Percentiles rank a stretch among this genome's conserved stretches.
Evolutionary conservation across 192 early-diverging fungal species (phyloP).

Genomic region (Coemansia sp.): DNA sequence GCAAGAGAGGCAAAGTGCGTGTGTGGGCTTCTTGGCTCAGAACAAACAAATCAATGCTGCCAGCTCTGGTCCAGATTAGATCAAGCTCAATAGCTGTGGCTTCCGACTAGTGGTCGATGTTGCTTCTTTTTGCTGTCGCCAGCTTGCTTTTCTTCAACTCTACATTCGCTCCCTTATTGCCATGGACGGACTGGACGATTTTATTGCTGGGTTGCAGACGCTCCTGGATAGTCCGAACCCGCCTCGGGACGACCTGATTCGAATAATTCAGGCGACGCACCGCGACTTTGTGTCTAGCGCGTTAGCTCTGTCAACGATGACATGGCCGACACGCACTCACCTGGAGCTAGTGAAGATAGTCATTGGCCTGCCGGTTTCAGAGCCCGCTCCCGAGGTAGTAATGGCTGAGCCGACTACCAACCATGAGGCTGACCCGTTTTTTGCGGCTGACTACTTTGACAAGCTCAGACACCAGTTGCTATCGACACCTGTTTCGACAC

Average conservation of each 20-base stretch:
- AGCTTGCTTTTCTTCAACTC: not conserved
- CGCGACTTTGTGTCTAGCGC: conserved; percentile 44
- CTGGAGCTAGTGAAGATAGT: conserved; percentile 52
- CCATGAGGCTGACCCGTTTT: conserved; percentile 45
- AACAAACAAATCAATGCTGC: not conserved
- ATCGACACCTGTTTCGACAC: conserved; percentile 16
- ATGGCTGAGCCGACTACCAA: conserved; percentile 21
- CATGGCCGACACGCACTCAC: conserved; percentile 45
- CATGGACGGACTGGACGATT: conserved; percentile 47
- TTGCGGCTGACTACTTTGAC: conserved; percentile 41
- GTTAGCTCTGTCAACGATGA: conserved; percentile 31
- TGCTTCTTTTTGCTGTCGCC: not conserved
- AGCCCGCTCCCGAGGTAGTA: conserved; percentile 23
- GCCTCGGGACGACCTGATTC: conserved; percentile 39
- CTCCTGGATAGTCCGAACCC: conserved; percentile 45
- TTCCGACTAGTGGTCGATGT: not conserved
- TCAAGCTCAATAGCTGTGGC: not conserved
- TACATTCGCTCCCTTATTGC: not conserved
- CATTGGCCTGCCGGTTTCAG: conserved; percentile 25
- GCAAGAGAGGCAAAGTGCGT: not conserved
- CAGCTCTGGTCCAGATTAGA: not conserved
- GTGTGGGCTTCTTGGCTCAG: not conserved
- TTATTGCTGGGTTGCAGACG: conserved; percentile 36
- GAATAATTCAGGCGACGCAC: conserved; percentile 37
- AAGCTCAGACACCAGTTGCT: conserved; percentile 30